phyloP scores from a whole-genome alignment of 768 basidiomycete genomes.

The Thelephora ganbajun region DNA sequence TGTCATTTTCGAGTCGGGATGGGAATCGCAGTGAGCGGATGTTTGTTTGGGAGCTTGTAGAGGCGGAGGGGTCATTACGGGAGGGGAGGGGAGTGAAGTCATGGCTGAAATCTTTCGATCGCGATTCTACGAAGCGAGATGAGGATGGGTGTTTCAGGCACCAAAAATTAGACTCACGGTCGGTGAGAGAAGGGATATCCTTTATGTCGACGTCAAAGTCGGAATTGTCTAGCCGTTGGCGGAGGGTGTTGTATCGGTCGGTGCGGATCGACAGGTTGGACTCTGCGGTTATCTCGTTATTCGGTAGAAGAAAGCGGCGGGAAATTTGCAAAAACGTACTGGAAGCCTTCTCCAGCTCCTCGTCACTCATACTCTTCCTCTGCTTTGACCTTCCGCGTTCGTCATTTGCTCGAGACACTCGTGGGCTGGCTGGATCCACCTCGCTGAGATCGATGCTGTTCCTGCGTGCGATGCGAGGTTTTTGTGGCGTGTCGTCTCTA shows the following conservation, averaged over 20 bases:
- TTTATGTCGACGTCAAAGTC: background rate
- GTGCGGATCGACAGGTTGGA: background rate
- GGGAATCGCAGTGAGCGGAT: slow-evolving; percentile 39
- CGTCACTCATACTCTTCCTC: slow-evolving; percentile 51
- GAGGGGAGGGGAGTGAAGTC: too few species aligned
- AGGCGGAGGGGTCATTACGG: slow-evolving; percentile 17
- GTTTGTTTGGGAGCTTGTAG: slow-evolving; percentile 34
- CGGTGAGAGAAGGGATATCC: slow-evolving; percentile 9
- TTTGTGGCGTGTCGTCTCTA: slow-evolving; percentile 52
- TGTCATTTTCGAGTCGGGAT: slow-evolving; percentile 32
- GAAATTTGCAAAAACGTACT: slow-evolving; percentile 25
- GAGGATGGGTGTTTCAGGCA: background rate
- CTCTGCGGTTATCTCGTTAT: background rate
- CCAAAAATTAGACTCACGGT: slow-evolving; percentile 19
- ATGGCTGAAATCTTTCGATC: too few species aligned
- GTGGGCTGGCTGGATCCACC: slow-evolving; percentile 35
- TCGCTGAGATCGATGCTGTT: slow-evolving; percentile 51
- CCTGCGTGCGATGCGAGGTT: slow-evolving; percentile 25
- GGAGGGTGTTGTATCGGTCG: slow-evolving; percentile 1
- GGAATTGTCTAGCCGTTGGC: slow-evolving; percentile 10
- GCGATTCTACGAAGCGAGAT: too few species aligned
- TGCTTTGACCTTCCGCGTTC: slow-evolving; percentile 32
- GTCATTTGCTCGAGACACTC: slow-evolving; percentile 23
- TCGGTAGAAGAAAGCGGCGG: background rate
- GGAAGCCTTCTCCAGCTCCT: slow-evolving; percentile 40